These are phyloP conservation scores for Diaporthe capsici DNA, from an alignment of 2,329 filamentous ascomycete species.

Conservation along the genomic window DNA sequence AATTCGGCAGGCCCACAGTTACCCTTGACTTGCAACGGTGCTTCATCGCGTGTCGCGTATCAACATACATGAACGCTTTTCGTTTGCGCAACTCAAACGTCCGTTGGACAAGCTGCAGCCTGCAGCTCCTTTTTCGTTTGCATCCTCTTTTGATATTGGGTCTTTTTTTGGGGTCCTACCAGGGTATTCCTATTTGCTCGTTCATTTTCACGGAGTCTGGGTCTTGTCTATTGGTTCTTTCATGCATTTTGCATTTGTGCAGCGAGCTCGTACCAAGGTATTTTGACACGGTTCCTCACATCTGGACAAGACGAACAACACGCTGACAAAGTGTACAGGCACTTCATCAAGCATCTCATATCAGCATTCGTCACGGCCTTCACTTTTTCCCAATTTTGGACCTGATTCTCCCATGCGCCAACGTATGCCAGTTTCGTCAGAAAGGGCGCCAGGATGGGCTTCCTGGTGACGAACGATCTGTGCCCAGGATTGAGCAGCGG, in stretches of 20 bases:
- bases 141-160: neutral
- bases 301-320: neutral
- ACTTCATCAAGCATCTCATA: neutral
- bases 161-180: neutral
- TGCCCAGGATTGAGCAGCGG: neutral
- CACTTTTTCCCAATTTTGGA: neutral
- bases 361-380: neutral
- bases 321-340: neutral
- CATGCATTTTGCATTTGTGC: constrained; percentile 1
- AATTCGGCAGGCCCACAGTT: neutral
- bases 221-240: neutral
- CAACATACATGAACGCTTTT: neutral
- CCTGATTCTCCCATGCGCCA: neutral
- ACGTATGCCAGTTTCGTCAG: neutral
- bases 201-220: constrained; percentile 2
- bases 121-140: neutral
- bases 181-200: neutral
- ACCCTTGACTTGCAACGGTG: neutral
- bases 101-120: neutral
- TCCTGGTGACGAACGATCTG: neutral
- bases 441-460: neutral
- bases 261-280: neutral
- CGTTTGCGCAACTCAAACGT: neutral
- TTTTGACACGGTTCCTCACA: neutral
- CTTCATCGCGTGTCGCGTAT: neutral